These are phyloP conservation scores for Sarocladiaceae sp. DNA, from an alignment of 2,329 filamentous ascomycete species.

Conservation along the genomic window DNA sequence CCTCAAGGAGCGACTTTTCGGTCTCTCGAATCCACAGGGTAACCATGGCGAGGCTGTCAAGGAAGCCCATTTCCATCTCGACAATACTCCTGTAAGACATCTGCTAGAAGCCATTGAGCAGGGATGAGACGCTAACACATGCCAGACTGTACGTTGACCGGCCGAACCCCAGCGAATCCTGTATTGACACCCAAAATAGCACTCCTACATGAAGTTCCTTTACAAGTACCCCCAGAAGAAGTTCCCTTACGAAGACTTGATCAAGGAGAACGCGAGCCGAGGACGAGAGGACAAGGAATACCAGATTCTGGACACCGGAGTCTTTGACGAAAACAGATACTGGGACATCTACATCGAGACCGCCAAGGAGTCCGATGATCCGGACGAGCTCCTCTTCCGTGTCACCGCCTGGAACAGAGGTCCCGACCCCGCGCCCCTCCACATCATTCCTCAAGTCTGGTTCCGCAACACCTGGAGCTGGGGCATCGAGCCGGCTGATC, in stretches of 20 bases:
- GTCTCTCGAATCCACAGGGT: slow-evolving; percentile 90
- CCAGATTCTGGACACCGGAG: slow-evolving; percentile 81
- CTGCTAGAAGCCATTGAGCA: too few species aligned
- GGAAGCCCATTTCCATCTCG: slow-evolving; percentile 91
- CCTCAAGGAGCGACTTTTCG: slow-evolving; percentile 91
- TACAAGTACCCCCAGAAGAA: slow-evolving; percentile 94
- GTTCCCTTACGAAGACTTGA: slow-evolving; percentile 86
- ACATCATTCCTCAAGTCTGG: slow-evolving; percentile 93
- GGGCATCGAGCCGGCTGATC: slow-evolving; percentile 69
- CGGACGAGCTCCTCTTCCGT: slow-evolving; percentile 87
- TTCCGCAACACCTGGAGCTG: slow-evolving; percentile 97
- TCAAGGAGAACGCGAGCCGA: slow-evolving; percentile 75
- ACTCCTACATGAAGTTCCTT: slow-evolving; percentile 98
- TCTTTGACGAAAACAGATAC: slow-evolving; percentile 84
- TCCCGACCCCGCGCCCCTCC: slow-evolving; percentile 80
- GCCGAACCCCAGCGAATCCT: not conserved
- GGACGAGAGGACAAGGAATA: slow-evolving; percentile 77
- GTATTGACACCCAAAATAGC: slow-evolving; percentile 26
- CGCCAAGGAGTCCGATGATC: slow-evolving; percentile 86
- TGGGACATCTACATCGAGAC: slow-evolving; percentile 98
- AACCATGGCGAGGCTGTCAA: slow-evolving; percentile 98
- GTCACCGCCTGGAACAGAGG: slow-evolving; percentile 96
- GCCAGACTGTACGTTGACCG: slow-evolving; percentile 39
- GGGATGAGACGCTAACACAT: too few species aligned
- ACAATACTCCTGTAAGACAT: slow-evolving; percentile 70